These are phyloP conservation scores for Botrytis paeoniae DNA, from an alignment of 2,329 filamentous ascomycete genomes.

Conservation along the genomic window DNA sequence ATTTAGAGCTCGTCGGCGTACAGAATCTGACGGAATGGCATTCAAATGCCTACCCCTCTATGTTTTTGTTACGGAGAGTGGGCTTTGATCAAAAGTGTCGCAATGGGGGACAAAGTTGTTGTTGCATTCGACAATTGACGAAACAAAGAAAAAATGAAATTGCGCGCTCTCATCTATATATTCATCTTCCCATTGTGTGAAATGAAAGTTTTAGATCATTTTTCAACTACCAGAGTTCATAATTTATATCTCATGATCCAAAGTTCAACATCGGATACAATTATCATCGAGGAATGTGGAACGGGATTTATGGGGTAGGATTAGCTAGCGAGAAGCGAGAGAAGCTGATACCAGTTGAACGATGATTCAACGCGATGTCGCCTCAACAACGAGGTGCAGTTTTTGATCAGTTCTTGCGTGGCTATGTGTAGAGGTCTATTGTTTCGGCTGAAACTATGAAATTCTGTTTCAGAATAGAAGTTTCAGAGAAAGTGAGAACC, in stretches of 20 bases:
- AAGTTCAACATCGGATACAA: neutral
- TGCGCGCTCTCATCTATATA: neutral
- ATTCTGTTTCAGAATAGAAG: neutral
- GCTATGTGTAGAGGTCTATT: too few species aligned
- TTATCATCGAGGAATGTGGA: neutral
- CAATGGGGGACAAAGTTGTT: too few species aligned
- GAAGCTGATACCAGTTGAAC: neutral
- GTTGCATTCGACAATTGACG: neutral
- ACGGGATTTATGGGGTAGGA: neutral
- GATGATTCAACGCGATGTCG: neutral
- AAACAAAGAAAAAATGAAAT: neutral
- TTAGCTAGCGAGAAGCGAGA: neutral
- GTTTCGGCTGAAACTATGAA: neutral
- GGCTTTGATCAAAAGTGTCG: neutral
- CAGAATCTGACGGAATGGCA: neutral
- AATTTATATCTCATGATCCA: neutral
- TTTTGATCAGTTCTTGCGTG: neutral
- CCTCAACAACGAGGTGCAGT: neutral
- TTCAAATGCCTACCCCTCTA: fast-evolving
- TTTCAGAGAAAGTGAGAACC: too few species aligned
- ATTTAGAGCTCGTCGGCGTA: neutral
- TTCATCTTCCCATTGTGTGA: neutral
- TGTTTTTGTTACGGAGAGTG: neutral
- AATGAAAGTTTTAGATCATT: neutral
- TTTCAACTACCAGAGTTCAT: neutral